Base-by-base conservation (phyloP, 2,329 filamentous ascomycete genomes). In the Mycogone perniciosa region DNA sequence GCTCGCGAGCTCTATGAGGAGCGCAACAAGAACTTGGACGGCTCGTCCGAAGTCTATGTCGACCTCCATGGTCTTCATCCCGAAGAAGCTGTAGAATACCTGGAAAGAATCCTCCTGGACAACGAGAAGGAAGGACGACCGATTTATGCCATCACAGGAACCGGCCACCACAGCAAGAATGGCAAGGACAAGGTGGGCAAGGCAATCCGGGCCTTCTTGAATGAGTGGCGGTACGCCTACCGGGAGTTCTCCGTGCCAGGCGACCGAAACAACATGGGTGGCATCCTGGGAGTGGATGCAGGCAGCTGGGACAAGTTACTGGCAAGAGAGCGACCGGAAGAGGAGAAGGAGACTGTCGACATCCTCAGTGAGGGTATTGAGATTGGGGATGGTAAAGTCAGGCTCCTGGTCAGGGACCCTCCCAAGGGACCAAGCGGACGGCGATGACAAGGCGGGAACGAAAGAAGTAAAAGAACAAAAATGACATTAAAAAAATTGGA, bases 151-250 rank as follows among this genome's bases (percentile, higher is more conserved):
- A 97, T 99, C 66, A 96, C 91, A 1, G 93, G 93, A 41, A 97
- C 92, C 1, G 93, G 92, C 4, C 91, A 97, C 64, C 93, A 99
- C 71, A 95, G 89, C 67, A 97, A 97, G 75, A 96, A 96, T 64
- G 92, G 93, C 62, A 97, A 97, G 68, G 93, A 99, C 70, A 99
- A 99, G 71, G 89, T 99, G 34, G 92, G 92, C 64, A 96, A 95
- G 71, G 90, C 91, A 1, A 85, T 97, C 55, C 85, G 93, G 49
- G 83, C 81, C 58, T 97, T 95, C 72, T 74, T 99, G 50, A 95
- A 92, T 64, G 92, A 97, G 66, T 96, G 91, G 90, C 83, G 89
- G 56, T 99, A 96, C 65, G 87, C 89, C 0, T 99, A 92, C 71
- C 86, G 92, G 49, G 93, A 99, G 70, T 99, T 99, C 69, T 93